Evolutionary conservation across 208 protist species (phyloP).

Genomic region (Crithidia fasciculata): DNA sequence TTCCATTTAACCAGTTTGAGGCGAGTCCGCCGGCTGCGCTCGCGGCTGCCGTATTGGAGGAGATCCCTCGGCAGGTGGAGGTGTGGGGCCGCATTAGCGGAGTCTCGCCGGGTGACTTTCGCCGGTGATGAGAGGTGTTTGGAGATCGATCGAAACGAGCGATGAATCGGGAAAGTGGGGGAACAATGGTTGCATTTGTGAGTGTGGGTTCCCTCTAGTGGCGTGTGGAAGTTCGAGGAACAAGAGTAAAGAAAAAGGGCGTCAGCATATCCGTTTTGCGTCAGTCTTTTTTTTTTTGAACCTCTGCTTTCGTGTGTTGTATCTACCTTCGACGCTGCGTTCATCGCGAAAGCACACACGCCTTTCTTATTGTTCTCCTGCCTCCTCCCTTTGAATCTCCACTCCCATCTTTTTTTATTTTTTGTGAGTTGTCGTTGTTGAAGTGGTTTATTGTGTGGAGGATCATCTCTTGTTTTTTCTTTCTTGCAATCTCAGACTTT

Average conservation of each 20-base stretch:
- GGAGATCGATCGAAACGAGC: not conserved
- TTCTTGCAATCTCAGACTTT: too few relatives aligned
- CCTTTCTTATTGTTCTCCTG: not conserved
- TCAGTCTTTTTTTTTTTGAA: too few relatives aligned
- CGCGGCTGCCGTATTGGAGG: constrained; percentile 44
- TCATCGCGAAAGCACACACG: too few relatives aligned
- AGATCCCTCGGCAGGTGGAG: constrained; percentile 56
- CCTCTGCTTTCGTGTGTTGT: too few relatives aligned
- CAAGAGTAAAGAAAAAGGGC: too few relatives aligned
- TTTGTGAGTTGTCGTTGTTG: too few relatives aligned
- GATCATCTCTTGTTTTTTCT: too few relatives aligned
- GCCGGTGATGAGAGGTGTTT: not conserved
- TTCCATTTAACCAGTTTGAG: constrained; percentile 53
- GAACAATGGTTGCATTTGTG: not conserved
- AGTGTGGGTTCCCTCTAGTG: too few relatives aligned
- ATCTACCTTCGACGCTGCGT: too few relatives aligned
- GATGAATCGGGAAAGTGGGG: not conserved
- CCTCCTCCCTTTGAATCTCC: not conserved
- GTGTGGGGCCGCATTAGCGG: constrained; percentile 24
- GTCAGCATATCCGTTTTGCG: too few relatives aligned
- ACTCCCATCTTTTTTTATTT: not conserved
- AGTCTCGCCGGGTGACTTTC: not conserved
- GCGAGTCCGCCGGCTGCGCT: constrained; percentile 27
- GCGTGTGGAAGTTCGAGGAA: too few relatives aligned
- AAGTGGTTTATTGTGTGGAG: too few relatives aligned